A percentile compares a stretch with the other conserved stretches of the same genome.
phyloP scores from a whole-genome alignment of 1,284 basidiomycete species.

The Leccinum fallax region DNA sequence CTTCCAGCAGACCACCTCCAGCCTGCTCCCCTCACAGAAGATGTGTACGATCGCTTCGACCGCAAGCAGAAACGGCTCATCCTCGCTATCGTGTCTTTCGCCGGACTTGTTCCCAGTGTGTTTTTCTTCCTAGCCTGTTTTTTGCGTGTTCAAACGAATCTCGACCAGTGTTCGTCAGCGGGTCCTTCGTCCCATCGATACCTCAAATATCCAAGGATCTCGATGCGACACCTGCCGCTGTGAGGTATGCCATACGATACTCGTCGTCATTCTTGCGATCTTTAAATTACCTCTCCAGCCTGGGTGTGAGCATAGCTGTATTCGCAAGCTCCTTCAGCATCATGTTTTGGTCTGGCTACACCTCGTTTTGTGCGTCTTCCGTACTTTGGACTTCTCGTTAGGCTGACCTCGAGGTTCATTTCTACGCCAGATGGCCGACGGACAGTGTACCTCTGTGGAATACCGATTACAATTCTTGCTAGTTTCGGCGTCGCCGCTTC shows the following conservation, averaged over 20 bases:
- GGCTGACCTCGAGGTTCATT: neutral
- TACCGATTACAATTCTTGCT: slow-evolving; percentile 48
- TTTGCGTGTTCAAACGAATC: neutral
- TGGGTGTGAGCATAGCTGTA: slow-evolving; percentile 33
- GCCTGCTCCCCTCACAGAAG: slow-evolving; percentile 12
- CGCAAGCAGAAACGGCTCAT: slow-evolving; percentile 41
- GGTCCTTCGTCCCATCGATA: slow-evolving; percentile 50
- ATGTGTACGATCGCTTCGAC: slow-evolving; percentile 47
- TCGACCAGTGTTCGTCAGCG: slow-evolving; percentile 45
- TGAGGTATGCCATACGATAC: slow-evolving; percentile 40
- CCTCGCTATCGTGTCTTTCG: slow-evolving; percentile 42
- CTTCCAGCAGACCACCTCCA: neutral
- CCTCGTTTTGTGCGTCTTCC: slow-evolving; percentile 31
- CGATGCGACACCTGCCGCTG: slow-evolving; percentile 38
- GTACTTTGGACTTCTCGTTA: neutral
- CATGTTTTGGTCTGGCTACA: slow-evolving; percentile 5
- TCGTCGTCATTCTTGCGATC: neutral
- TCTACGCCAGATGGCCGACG: slow-evolving; percentile 42
- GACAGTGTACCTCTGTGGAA: slow-evolving; percentile 44
- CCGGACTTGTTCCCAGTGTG: slow-evolving; percentile 30
- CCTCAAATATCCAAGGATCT: slow-evolving; percentile 47
- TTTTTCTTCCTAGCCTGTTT: neutral
- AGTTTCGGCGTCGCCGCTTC: slow-evolving; percentile 46
- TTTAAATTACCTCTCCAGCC: slow-evolving; percentile 14
- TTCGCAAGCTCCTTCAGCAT: slow-evolving; percentile 15